phyloP scores from a whole-genome alignment of 306 rosid genomes.

The Senna siamea region DNA sequence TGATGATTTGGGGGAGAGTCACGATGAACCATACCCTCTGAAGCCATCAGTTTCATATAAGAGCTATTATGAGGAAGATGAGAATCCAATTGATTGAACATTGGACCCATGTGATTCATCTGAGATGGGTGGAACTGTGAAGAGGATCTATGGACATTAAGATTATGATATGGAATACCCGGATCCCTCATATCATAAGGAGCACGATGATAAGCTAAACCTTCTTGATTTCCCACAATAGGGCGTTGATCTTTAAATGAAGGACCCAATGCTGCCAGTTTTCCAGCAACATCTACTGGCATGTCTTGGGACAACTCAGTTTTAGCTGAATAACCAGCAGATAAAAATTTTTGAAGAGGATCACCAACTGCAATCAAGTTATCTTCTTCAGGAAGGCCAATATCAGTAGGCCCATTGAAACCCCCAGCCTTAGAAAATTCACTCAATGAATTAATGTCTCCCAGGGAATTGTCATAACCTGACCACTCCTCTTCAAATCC shows the following conservation, averaged over 20 bases:
- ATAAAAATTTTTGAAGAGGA: constrained; percentile 61
- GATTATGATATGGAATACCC: constrained; percentile 66
- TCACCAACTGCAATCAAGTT: constrained; percentile 61
- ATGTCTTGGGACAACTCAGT: constrained; percentile 58
- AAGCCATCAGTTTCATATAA: constrained; percentile 60
- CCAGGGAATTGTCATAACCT: constrained; percentile 57
- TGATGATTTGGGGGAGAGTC: constrained; percentile 62
- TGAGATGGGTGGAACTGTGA: constrained; percentile 68
- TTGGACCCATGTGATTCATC: constrained; percentile 58
- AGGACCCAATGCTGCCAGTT: constrained; percentile 62
- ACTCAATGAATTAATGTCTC: constrained; percentile 54
- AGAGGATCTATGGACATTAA: constrained; percentile 58
- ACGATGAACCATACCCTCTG: constrained; percentile 65
- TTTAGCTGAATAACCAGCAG: constrained; percentile 62
- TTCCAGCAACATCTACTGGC: constrained; percentile 62
- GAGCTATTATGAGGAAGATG: constrained; percentile 64
- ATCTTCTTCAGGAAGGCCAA: constrained; percentile 80
- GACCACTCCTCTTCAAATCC: constrained; percentile 65
- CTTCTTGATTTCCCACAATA: constrained; percentile 70
- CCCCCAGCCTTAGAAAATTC: constrained; percentile 60
- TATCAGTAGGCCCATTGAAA: constrained; percentile 58
- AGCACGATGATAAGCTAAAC: constrained; percentile 57
- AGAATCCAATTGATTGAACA: constrained; percentile 72
- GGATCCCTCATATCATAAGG: constrained; percentile 71
- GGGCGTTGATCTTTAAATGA: constrained; percentile 64